These are phyloP conservation scores for Neurospora sp. DNA, from an alignment of 495 filamentous ascomycete species.

Conservation along the genomic window DNA sequence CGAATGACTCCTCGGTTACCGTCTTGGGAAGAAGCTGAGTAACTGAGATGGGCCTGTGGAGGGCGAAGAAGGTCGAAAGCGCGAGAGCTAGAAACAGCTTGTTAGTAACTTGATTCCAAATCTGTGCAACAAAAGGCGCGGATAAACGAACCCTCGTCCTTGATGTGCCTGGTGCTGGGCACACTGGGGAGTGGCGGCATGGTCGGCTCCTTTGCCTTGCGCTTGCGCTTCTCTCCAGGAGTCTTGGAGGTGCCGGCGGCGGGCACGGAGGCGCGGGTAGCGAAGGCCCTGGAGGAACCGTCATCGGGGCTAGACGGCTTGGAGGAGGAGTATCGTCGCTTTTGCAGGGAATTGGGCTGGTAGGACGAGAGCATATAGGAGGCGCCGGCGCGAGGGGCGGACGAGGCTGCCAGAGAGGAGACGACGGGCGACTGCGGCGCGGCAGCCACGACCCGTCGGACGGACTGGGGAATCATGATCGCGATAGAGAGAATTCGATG, in stretches of 20 bases:
- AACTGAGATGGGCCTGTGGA: conserved; percentile 87
- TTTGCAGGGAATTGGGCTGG: conserved; percentile 25
- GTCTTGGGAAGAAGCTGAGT: conserved; percentile 66
- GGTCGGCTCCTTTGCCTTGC: conserved; percentile 30
- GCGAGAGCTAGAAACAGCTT: conserved; percentile 54
- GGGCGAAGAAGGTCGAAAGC: conserved; percentile 88
- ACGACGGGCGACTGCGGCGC: conserved; percentile 33
- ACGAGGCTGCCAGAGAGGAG: conserved; percentile 23
- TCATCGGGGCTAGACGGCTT: conserved; percentile 47
- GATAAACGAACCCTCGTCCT: conserved; percentile 53
- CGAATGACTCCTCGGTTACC: conserved; percentile 62
- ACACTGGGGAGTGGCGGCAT: conserved; percentile 61
- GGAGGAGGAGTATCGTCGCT: conserved; percentile 46
- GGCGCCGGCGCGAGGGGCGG: conserved; percentile 25
- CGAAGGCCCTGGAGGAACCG: conserved; percentile 37
- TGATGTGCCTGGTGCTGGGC: conserved; percentile 70
- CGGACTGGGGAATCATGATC: conserved; percentile 42
- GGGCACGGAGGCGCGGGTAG: conserved; percentile 32
- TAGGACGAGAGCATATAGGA: conserved; percentile 25
- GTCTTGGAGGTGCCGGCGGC: conserved; percentile 27
- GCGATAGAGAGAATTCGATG: conserved; percentile 5
- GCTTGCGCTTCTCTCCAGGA: conserved; percentile 36
- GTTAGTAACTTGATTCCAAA: conserved; percentile 2
- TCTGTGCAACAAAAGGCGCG: background rate
- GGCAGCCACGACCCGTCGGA: conserved; percentile 36